A percentile compares a stretch with the other conserved stretches of the same genome.
Conservation (phyloP, 495 filamentous ascomycete genomes). For the Penicillium nucicola region DNA sequence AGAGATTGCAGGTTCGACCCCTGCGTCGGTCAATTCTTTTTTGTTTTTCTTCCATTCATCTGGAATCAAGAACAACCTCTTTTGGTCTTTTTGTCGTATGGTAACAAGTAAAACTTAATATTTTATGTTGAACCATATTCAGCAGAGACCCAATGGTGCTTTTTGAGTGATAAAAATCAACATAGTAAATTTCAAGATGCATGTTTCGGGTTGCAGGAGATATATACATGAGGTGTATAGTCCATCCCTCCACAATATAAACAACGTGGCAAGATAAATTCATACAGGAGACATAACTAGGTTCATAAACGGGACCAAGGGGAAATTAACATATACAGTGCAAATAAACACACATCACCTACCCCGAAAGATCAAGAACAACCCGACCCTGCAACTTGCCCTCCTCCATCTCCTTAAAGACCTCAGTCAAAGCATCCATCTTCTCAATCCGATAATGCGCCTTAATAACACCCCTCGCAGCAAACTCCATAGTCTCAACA, state of each 20-base stretch:
- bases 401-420: constrained; percentile 59
- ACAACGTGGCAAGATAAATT: too few relatives aligned
- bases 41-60: constrained; percentile 4
- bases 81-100: too few relatives aligned
- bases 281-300: too few relatives aligned
- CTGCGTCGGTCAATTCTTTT: constrained; percentile 37
- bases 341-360: neutral
- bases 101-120: too few relatives aligned
- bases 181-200: too few relatives aligned
- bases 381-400: constrained; percentile 57
- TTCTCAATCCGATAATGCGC: constrained; percentile 54
- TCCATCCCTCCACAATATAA: too few relatives aligned
- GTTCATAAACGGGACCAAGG: too few relatives aligned
- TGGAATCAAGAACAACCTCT: too few relatives aligned
- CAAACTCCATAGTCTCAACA: constrained; percentile 64
- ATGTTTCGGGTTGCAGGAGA: neutral
- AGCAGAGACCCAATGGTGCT: too few relatives aligned
- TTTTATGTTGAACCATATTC: too few relatives aligned
- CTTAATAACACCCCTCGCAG: constrained; percentile 59
- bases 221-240: too few relatives aligned
- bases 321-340: neutral
- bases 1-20: constrained; percentile 52
- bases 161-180: too few relatives aligned
- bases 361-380: constrained; percentile 53
- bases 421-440: constrained; percentile 58